phyloP scores from a whole-genome alignment of 208 protist genomes.

The Trypanosoma lewisi region DNA sequence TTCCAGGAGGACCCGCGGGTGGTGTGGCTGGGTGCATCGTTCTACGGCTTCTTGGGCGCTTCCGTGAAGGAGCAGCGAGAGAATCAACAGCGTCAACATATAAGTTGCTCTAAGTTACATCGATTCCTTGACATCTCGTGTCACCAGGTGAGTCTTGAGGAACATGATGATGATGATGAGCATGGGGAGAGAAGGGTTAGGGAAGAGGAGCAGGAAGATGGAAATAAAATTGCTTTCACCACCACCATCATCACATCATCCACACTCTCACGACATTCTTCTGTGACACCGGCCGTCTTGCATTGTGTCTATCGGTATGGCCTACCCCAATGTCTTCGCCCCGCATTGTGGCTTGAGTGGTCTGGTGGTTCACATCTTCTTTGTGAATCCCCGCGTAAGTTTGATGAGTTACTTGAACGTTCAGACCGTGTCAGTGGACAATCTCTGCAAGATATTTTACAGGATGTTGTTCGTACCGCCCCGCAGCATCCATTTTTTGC shows the following conservation, averaged over 20 bases:
- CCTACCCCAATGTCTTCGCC: conserved; percentile 19
- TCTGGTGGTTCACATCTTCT: conserved; percentile 6
- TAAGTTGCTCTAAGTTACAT: conserved; percentile 11
- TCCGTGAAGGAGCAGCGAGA: conserved; percentile 21
- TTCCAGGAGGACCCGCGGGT: conserved; percentile 6
- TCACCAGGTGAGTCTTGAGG: neutral
- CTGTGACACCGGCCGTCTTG: conserved; percentile 1
- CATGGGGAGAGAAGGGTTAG: neutral
- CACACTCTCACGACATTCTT: conserved; percentile 4
- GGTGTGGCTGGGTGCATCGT: conserved; percentile 17
- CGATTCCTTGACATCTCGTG: conserved; percentile 6
- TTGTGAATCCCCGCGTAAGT: conserved; percentile 7
- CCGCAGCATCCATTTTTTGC: conserved; percentile 28
- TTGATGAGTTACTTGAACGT: conserved; percentile 5
- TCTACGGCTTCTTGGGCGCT: conserved; percentile 23
- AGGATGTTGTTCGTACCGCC: conserved; percentile 28
- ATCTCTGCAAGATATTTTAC: conserved; percentile 21
- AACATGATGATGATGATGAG: neutral
- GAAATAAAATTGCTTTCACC: neutral
- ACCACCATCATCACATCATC: no score
- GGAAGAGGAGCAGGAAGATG: neutral
- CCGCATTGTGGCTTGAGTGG: conserved; percentile 17
- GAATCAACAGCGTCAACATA: conserved; percentile 11
- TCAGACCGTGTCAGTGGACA: conserved; percentile 5
- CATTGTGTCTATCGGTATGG: conserved; percentile 21